Conservation (phyloP, 176 grass and related monocot species). For the Stipa capillata region DNA sequence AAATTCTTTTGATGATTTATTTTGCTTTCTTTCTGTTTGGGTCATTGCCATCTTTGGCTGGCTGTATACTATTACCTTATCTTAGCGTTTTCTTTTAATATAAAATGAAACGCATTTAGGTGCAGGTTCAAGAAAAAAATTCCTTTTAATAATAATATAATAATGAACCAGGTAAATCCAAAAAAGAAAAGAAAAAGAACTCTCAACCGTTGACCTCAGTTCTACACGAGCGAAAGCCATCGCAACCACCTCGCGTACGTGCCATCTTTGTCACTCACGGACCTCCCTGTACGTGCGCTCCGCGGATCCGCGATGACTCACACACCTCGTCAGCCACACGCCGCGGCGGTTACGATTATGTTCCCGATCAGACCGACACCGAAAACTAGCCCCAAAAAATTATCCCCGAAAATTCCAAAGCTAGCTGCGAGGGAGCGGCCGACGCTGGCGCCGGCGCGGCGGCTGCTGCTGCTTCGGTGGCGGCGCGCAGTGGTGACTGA, state of each 20-base stretch:
- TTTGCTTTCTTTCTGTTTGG: no score
- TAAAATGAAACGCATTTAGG: no score
- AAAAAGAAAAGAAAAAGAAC: no score
- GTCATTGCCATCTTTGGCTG: no score
- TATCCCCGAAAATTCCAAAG: neutral
- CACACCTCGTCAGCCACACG: neutral
- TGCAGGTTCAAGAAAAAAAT: no score
- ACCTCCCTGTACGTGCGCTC: neutral
- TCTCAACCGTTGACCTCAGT: neutral
- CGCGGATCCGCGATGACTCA: neutral
- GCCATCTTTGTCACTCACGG: neutral
- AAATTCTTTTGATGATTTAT: no score
- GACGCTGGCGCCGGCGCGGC: neutral
- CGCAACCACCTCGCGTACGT: neutral
- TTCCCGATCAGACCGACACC: constrained; percentile 7
- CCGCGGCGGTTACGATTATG: neutral
- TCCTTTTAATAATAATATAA: no score
- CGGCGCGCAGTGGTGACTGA: no score
- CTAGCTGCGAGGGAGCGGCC: neutral
- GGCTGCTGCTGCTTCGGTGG: neutral
- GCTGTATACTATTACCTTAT: no score
- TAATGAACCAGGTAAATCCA: no score
- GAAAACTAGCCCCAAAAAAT: neutral
- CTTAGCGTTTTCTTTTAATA: no score
- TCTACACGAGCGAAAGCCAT: neutral